Evolutionary conservation across 495 filamentous ascomycete species (phyloP).

Genomic region (Rusavskia elegans): DNA sequence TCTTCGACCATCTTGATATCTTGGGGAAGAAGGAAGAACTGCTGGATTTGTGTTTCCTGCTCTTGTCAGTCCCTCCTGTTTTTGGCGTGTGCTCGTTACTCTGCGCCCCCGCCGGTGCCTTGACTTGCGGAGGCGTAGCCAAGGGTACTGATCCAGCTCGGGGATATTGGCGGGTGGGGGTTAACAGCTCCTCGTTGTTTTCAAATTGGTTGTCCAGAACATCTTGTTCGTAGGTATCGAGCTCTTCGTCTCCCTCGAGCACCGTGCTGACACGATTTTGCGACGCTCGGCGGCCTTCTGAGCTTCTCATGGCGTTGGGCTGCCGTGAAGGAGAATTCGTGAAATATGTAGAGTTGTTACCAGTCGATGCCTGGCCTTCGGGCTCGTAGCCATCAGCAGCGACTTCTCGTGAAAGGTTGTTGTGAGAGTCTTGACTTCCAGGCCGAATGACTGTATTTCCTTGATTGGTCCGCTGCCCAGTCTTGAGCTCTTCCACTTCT

Average conservation of each 20-base stretch:
- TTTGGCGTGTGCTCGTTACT: constrained; percentile 65
- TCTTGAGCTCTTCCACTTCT: constrained; percentile 81
- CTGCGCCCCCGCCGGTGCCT: constrained; percentile 35
- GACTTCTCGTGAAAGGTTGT: constrained; percentile 10
- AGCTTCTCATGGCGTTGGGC: constrained; percentile 36
- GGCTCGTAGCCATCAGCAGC: constrained; percentile 55
- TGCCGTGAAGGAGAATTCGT: constrained; percentile 50
- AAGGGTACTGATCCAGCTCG: constrained; percentile 51
- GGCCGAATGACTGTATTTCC: constrained; percentile 15
- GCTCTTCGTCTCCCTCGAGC: constrained; percentile 59
- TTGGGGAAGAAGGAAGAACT: constrained; percentile 82
- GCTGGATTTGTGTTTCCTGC: constrained; percentile 80
- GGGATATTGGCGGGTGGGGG: constrained; percentile 20
- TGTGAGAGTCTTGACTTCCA: constrained; percentile 26
- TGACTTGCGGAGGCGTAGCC: constrained; percentile 53
- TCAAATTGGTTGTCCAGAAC: constrained; percentile 10
- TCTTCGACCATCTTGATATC: constrained; percentile 94
- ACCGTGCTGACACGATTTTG: constrained; percentile 80
- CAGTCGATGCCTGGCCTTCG: constrained; percentile 62
- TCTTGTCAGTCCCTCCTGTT: constrained; percentile 47
- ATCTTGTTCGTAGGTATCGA: constrained; percentile 36
- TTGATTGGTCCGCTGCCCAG: constrained; percentile 27
- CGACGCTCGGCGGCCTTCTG: constrained; percentile 45
- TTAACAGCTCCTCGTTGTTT: constrained; percentile 32
- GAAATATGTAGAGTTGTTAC: constrained; percentile 63